These are phyloP conservation scores for Paraglomus occultum DNA, from an alignment of 192 early-diverging fungal genomes.

Conservation along the genomic window DNA sequence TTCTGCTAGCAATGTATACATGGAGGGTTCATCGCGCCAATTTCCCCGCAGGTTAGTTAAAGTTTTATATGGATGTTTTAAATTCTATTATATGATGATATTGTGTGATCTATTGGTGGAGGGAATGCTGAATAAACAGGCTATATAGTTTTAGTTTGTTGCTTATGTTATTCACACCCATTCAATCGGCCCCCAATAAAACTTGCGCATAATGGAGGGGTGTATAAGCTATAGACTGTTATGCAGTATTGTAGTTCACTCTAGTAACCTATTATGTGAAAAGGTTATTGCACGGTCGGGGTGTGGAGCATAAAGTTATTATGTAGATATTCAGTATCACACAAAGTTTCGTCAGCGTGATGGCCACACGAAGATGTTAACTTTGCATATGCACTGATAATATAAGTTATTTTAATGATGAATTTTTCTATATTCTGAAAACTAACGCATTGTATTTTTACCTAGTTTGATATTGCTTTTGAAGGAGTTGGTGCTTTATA, in stretches of 20 bases:
- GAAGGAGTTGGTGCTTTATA: conserved; percentile 6
- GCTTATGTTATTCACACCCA: conserved; percentile 6
- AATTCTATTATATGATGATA: conserved; percentile 14
- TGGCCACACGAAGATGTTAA: conserved; percentile 21
- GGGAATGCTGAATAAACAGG: too few relatives aligned
- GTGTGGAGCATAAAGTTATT: too few relatives aligned
- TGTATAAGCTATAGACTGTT: conserved; percentile 6
- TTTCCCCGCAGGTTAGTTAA: conserved; percentile 7
- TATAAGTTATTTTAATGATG: neutral
- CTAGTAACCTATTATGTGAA: conserved; percentile 19
- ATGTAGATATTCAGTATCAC: conserved; percentile 7
- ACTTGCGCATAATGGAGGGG: neutral
- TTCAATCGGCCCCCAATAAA: conserved; percentile 2
- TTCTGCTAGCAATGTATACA: conserved; percentile 6
- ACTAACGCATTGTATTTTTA: neutral
- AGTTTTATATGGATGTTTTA: conserved; percentile 1
- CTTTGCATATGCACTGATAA: conserved; percentile 16
- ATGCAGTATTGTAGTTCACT: conserved; percentile 1
- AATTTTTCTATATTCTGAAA: conserved; percentile 11
- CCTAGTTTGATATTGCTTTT: conserved; percentile 14
- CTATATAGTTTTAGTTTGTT: too few relatives aligned
- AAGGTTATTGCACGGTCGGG: too few relatives aligned
- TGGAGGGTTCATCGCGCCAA: conserved; percentile 1
- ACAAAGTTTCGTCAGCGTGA: conserved; percentile 5
- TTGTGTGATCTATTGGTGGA: conserved; percentile 17